phyloP scores from a whole-genome alignment of 169 alveolate species.

The Eimeria nieschulzi region DNA sequence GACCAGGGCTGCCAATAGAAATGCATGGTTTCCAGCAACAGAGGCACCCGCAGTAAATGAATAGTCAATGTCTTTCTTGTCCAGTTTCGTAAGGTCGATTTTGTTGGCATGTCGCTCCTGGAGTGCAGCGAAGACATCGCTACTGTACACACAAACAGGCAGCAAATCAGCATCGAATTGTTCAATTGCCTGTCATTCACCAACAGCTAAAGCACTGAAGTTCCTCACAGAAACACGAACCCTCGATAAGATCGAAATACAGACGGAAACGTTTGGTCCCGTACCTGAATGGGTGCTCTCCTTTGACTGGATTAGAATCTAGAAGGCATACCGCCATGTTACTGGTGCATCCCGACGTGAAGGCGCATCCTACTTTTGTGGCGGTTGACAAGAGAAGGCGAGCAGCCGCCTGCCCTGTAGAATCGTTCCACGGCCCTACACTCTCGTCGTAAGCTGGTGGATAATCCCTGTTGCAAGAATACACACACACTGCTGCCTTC shows the following conservation, averaged over 20 bases:
- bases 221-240: too few species aligned
- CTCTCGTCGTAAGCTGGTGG: neutral
- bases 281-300: neutral
- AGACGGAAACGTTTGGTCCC: neutral
- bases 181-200: too few species aligned
- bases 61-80: neutral
- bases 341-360: neutral
- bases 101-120: neutral
- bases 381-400: neutral
- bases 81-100: neutral
- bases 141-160: too few species aligned
- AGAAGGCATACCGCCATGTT: neutral
- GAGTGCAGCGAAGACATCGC: neutral
- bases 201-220: too few species aligned
- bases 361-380: constrained; percentile 1
- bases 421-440: neutral
- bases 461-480: neutral
- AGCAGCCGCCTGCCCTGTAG: neutral
- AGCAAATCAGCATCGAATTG: too few species aligned
- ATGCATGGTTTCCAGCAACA: neutral
- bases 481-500: too few species aligned
- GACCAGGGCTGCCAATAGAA: neutral
- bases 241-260: too few species aligned
- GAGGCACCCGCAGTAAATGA: neutral
- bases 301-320: neutral